These are phyloP conservation scores for barrel medic (Medicago truncatula) DNA, from an alignment of 306 rosid species.

Conservation along the genomic window DNA sequence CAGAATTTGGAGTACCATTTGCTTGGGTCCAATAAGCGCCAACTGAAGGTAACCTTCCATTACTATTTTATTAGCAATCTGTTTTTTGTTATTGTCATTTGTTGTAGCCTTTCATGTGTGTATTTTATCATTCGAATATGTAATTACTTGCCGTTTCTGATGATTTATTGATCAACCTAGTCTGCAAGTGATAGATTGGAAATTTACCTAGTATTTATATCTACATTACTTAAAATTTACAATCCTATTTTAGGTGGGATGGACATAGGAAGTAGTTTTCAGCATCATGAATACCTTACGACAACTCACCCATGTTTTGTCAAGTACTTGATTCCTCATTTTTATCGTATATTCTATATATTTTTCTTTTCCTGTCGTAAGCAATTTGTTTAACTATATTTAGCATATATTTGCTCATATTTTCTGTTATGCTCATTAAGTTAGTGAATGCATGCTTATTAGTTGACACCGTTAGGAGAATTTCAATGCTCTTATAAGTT, in stretches of 20 bases:
- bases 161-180: neutral
- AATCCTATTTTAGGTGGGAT: slow-evolving; percentile 10
- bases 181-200: slow-evolving; percentile 1
- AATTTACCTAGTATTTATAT: neutral
- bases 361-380: neutral
- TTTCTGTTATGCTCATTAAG: slow-evolving; percentile 5
- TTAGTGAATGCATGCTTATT: no score
- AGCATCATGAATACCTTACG: slow-evolving; percentile 2
- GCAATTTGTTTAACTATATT: slow-evolving; percentile 3
- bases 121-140: neutral
- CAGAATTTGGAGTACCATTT: neutral
- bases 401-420: neutral
- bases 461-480: neutral
- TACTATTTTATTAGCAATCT: neutral
- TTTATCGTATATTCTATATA: neutral
- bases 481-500: slow-evolving; percentile 8
- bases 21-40: neutral
- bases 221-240: neutral
- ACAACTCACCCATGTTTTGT: slow-evolving; percentile 2
- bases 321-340: slow-evolving; percentile 12
- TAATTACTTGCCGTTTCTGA: neutral
- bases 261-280: slow-evolving; percentile 1
- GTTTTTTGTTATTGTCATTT: neutral
- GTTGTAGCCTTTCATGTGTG: neutral
- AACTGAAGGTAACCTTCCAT: slow-evolving; percentile 17